Evolutionary conservation across 1,284 basidiomycete genomes (phyloP), one percentile per base, ranked within the genome.

Genomic region (Melampsora allii-populina): DNA sequence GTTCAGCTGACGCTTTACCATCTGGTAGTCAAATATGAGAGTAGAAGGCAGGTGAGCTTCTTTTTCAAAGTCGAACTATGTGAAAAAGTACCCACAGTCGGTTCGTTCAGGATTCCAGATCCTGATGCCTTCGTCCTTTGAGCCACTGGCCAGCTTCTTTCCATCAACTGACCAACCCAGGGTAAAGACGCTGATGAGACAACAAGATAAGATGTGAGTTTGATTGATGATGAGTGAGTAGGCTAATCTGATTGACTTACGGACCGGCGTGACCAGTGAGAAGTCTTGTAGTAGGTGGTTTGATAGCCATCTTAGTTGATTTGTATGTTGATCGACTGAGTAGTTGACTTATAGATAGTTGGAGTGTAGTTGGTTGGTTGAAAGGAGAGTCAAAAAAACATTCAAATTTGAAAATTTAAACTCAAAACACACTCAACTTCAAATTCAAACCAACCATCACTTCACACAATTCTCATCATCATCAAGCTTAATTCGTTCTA

Each of bases 1-100:
- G 76, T 72, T 81, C 80, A 29, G 77, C 78, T 1, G 77, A 76
- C 0, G 78, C 76, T 2, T 79, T 77, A 9, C 78, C 75, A 63
- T 81, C 80, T 67, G 27, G 48, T 53, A 29, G 33, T 42, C 39
- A 1, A 42, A 42, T 6, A 17, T 17, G 1, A 53, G 53, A 56
- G n/a, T 36, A 36, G 36, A 36, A 36, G 36, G 36, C 7, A 56
- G 27, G 14, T 56, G 27, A 56, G n/a, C 17, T 6, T 4, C 3
- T 21, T 21, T 5, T 21, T 56, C 6, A 12, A 56, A 56, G 2
- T 24, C 5, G 27, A 56, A 12, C n/a, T 10, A 56, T 1, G 2
- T 24, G 21, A 4, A 56, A 5, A 24, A 24, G 24, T 7, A 61
- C 59, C 7, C 24, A 68, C 67, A 68, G 19, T 68, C 67, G 29